Percentiles rank a stretch among this genome's conserved stretches.
Conservation (phyloP, 2,329 filamentous ascomycete species). For the Monosporascus sp. region DNA sequence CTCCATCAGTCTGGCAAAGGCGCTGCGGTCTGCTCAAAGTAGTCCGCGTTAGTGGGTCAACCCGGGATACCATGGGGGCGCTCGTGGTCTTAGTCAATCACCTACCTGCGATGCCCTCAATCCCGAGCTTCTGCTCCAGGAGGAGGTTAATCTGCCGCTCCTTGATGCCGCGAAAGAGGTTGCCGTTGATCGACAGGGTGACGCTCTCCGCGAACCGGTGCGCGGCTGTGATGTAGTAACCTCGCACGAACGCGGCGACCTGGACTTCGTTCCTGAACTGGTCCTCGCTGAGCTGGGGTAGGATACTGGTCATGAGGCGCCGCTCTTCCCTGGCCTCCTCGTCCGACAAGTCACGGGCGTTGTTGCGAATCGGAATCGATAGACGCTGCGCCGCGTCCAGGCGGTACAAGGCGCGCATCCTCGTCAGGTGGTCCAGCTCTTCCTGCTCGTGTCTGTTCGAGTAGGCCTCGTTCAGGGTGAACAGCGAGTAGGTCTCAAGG, state of each 20-base stretch:
- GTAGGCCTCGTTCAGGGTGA: slow-evolving; percentile 46
- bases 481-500: slow-evolving; percentile 48
- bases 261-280: slow-evolving; percentile 52
- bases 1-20: slow-evolving; percentile 38
- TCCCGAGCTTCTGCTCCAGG: slow-evolving; percentile 12
- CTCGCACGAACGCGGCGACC: slow-evolving; percentile 56
- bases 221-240: slow-evolving; percentile 63
- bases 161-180: slow-evolving; percentile 9
- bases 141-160: slow-evolving; percentile 8
- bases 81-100: no score
- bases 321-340: slow-evolving; percentile 41
- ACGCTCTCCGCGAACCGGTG: slow-evolving; percentile 55
- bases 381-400: slow-evolving; percentile 30
- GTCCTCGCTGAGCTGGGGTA: slow-evolving; percentile 46
- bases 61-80: no score
- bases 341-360: slow-evolving; percentile 31
- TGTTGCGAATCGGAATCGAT: slow-evolving; percentile 23
- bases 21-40: not conserved
- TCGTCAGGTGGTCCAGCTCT: slow-evolving; percentile 22
- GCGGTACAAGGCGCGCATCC: slow-evolving; percentile 42
- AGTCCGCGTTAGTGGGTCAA: no score
- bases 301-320: slow-evolving; percentile 33
- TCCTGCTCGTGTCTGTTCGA: not conserved
- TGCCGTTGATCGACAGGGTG: slow-evolving; percentile 9
- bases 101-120: not conserved